Base-by-base conservation (phyloP, 2,329 filamentous ascomycete genomes). In the Bipolaris oryzae region DNA sequence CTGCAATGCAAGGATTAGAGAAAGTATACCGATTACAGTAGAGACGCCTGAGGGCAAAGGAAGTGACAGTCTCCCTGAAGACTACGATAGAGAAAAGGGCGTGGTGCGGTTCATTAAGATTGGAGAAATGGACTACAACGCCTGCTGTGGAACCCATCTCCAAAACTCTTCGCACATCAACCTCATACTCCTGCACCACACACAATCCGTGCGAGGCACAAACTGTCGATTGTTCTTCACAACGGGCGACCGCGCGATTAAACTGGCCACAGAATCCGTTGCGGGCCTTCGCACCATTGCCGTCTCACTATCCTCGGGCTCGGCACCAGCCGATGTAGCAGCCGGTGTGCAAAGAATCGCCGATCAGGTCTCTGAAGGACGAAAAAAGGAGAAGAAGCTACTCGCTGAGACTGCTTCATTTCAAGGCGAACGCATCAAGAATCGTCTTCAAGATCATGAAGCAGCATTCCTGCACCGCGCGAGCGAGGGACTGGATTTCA, bases 61-160 rank as follows among this genome's bases (percentile, higher is more conserved):
- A 11, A 66, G 66, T 20, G 58, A 66, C 16, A 73, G 65, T 31
- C 47, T 74, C 41, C 72, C 71, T 11, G 62, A 59, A 7, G 70
- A 74, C 50, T 74, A 74, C 37, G 71, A 74, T 38, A 60, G 55
- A 50, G 71, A 73, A 44, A 73, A 69, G 33, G 72, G 72, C 5
- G 63, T 73, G 10, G 67, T 74, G 15, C 46, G 72, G 3, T 73
- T 72, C 38, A 71, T 74, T 53, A 68, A 64, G 45, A 74, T 74
- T 18, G 72, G 72, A 0, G 63, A 72, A 25, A 53, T 74, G 44
- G 72, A 74, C 23, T 72, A 70, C 50, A 74, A 74, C 42, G 69
- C 72, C 6, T 74, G 72, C 53, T 74, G 72, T 37, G 72, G 71
- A 3, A 74, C 72, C 13, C 72, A 74, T 58, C 61, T 74, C 2